Conservation (phyloP, 1,139 yeast species). For the Saccharomycopsis crataegensis region DNA sequence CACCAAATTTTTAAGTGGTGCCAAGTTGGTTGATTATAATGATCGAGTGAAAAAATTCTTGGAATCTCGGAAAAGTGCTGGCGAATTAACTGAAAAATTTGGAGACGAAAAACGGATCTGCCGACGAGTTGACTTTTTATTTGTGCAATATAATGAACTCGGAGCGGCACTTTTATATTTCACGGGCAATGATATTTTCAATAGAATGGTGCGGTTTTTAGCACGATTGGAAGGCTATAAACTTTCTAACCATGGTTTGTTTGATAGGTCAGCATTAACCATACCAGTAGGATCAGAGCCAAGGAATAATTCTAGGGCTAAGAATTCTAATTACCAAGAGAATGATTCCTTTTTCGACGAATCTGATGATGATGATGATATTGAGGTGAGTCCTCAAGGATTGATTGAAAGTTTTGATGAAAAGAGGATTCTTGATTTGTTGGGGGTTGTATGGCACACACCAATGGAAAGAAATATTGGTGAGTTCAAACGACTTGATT, state of each 20-base stretch:
- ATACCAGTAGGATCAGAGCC: neutral
- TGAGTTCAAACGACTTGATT: constrained; percentile 2
- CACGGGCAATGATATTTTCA: constrained; percentile 52
- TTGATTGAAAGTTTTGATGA: constrained; percentile 44
- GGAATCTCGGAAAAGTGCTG: neutral
- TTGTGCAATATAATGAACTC: constrained; percentile 40
- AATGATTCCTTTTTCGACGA: constrained; percentile 6
- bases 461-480: constrained; percentile 40
- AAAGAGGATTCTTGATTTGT: constrained; percentile 37
- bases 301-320: constrained; percentile 1
- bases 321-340: constrained; percentile 10
- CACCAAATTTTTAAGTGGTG: constrained; percentile 14
- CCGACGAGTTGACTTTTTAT: constrained; percentile 50
- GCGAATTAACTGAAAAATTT: constrained; percentile 12
- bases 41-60: neutral
- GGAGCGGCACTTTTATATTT: constrained; percentile 53
- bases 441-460: constrained; percentile 40
- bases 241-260: constrained; percentile 46
- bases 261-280: constrained; percentile 18
- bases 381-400: constrained; percentile 18
- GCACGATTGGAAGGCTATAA: constrained; percentile 40
- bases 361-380: constrained; percentile 20
- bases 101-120: constrained; percentile 32
- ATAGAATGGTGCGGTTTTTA: constrained; percentile 39
- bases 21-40: constrained; percentile 4